phyloP scores from a whole-genome alignment of 495 filamentous ascomycete genomes.

The Aspergillus nidulans region DNA sequence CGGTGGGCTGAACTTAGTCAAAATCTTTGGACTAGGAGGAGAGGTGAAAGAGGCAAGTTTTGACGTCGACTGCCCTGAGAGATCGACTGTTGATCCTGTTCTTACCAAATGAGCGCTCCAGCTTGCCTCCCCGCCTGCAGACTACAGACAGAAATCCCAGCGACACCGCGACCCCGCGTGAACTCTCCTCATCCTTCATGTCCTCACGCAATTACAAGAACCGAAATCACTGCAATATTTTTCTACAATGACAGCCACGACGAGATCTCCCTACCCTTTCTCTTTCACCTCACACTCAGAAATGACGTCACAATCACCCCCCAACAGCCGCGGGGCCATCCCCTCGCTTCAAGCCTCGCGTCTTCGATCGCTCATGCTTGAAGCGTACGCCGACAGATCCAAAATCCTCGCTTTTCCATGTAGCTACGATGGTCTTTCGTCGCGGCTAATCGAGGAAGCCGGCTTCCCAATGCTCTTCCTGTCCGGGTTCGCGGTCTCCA shows the following conservation, averaged over 20 bases:
- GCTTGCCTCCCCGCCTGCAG: too few species aligned
- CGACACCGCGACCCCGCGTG: background rate
- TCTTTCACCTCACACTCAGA: slow-evolving; percentile 16
- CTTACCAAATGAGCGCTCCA: background rate
- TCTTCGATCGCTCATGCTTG: slow-evolving; percentile 29
- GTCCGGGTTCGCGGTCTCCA: slow-evolving; percentile 31
- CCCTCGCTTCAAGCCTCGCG: slow-evolving; percentile 31
- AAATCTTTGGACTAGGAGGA: background rate
- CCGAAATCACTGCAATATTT: too few species aligned
- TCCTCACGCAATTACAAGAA: background rate
- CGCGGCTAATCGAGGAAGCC: slow-evolving; percentile 37
- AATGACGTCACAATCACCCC: slow-evolving; percentile 5
- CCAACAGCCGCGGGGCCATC: slow-evolving; percentile 27
- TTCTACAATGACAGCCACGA: slow-evolving; percentile 7
- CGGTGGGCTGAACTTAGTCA: too few species aligned
- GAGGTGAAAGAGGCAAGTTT: background rate
- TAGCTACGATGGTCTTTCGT: slow-evolving; percentile 38
- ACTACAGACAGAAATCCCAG: background rate
- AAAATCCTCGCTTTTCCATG: slow-evolving; percentile 37
- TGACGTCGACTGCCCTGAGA: background rate
- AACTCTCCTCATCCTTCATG: background rate
- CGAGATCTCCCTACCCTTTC: slow-evolving; percentile 36
- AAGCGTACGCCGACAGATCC: slow-evolving; percentile 28
- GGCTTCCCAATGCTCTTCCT: slow-evolving; percentile 40
- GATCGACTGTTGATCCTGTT: background rate